These are phyloP conservation scores for Coccomyxa subellipsoidea DNA, from an alignment of 163 green algal genomes.

Conservation along the genomic window DNA sequence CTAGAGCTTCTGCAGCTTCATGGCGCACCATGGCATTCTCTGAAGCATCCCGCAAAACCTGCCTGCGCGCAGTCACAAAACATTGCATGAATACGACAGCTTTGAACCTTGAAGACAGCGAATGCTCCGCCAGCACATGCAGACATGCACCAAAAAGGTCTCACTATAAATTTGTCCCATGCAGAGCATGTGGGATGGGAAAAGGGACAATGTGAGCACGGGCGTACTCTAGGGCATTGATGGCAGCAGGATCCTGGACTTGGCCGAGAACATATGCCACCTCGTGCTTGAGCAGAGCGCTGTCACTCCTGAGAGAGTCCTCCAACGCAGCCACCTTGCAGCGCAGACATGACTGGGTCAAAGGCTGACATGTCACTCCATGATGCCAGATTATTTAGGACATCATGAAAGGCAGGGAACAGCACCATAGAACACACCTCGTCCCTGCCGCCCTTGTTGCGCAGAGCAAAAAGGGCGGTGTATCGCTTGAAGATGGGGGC, in stretches of 20 bases:
- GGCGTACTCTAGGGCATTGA: neutral
- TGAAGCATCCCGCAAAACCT: constrained; percentile 46
- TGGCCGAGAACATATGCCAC: constrained; percentile 97
- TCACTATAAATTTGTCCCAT: neutral
- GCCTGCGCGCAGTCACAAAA: constrained; percentile 23
- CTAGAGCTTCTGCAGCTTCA: constrained; percentile 95
- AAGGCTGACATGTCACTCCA: no score
- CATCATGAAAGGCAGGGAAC: no score
- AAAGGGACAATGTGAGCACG: neutral
- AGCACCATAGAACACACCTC: no score
- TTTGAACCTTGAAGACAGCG: neutral
- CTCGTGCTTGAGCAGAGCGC: constrained; percentile 97
- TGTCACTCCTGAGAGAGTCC: constrained; percentile 48
- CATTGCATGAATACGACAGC: neutral
- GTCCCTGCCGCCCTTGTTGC: constrained; percentile 64
- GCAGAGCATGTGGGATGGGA: no score
- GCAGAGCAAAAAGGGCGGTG: constrained; percentile 92
- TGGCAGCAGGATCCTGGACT: constrained; percentile 70
- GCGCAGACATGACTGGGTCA: no score
- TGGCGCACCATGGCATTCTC: constrained; percentile 97
- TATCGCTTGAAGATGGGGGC: constrained; percentile 83
- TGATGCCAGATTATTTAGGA: no score
- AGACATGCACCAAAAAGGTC: no score
- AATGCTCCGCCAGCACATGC: neutral
- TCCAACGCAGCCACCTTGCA: constrained; percentile 65